Conservation (phyloP, 257 asterid species). For the Solanum etuberosum region DNA sequence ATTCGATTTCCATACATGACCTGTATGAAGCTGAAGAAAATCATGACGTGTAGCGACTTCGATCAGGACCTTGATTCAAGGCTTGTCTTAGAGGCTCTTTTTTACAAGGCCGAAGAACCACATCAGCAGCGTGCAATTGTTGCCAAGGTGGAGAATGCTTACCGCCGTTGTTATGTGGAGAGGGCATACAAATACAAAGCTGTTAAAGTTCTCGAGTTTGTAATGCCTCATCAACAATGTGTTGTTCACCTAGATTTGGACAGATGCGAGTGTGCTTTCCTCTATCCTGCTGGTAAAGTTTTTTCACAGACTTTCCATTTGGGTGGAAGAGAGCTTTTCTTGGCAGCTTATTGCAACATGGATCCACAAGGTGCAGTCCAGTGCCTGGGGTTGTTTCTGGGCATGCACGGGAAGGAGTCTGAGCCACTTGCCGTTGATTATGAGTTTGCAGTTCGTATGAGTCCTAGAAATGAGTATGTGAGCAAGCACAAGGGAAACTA, state of each 20-base stretch:
- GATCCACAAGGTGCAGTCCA: conserved; percentile 48
- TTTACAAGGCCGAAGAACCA: conserved; percentile 66
- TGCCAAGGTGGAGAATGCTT: conserved; percentile 22
- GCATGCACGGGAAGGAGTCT: conserved; percentile 49
- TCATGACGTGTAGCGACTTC: conserved; percentile 48
- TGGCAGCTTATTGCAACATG: conserved; percentile 74
- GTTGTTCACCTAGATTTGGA: conserved; percentile 67
- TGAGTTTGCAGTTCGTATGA: conserved; percentile 52
- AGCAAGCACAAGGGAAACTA: conserved; percentile 58
- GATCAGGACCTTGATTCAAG: conserved; percentile 42
- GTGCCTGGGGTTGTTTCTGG: conserved; percentile 76
- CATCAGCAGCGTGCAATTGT: conserved; percentile 44
- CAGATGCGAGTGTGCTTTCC: conserved; percentile 50
- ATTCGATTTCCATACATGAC: conserved; percentile 80
- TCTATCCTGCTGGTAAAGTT: conserved; percentile 53
- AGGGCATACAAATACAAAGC: conserved; percentile 65
- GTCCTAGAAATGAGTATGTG: conserved; percentile 34
- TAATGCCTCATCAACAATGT: conserved; percentile 54
- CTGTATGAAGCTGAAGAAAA: conserved; percentile 64
- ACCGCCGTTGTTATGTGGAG: conserved; percentile 37
- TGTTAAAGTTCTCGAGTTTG: conserved; percentile 56
- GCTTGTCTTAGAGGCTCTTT: conserved; percentile 65
- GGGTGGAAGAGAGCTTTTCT: conserved; percentile 73
- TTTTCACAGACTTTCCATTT: conserved; percentile 71
- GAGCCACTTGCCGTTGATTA: conserved; percentile 47